Percentiles rank a stretch among this genome's conserved stretches.
Evolutionary conservation across 2,329 filamentous ascomycete species (phyloP).

Genomic region (Dryadomyces quercus-mongolicae): DNA sequence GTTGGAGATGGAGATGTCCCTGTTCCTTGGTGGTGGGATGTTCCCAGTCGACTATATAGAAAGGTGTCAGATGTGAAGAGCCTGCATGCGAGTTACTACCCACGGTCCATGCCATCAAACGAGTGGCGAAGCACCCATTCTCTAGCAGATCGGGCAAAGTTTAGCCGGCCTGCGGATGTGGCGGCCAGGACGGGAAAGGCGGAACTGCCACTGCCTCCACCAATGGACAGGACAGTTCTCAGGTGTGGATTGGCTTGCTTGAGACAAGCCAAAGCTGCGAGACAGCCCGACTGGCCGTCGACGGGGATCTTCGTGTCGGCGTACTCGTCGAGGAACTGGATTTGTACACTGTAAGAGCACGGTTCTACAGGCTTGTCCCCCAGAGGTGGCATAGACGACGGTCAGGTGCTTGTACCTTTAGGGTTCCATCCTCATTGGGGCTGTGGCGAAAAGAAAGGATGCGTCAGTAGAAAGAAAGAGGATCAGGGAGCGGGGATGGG

Average conservation of each 20-base stretch:
- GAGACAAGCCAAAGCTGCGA: slow-evolving; percentile 45
- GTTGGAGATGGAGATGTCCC: slow-evolving; percentile 43
- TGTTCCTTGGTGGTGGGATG: slow-evolving; percentile 42
- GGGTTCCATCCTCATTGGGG: slow-evolving; percentile 20
- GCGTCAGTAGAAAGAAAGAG: not conserved
- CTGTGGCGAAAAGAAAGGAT: slow-evolving; percentile 12
- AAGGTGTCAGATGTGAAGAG: not conserved
- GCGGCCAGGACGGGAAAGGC: slow-evolving; percentile 47
- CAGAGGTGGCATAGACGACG: too few relatives aligned
- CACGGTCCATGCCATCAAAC: slow-evolving; percentile 55
- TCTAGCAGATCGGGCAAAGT: slow-evolving; percentile 41
- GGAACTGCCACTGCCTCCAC: slow-evolving; percentile 50
- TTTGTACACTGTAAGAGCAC: not conserved
- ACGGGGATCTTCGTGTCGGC: slow-evolving; percentile 48
- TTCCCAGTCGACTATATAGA: slow-evolving; percentile 52
- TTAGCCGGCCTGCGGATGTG: slow-evolving; percentile 31
- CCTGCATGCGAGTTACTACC: slow-evolving; percentile 8
- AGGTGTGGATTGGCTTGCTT: slow-evolving; percentile 44
- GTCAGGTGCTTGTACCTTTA: slow-evolving; percentile 25
- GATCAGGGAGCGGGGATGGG: not conserved
- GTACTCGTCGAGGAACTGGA: slow-evolving; percentile 44
- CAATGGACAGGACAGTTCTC: slow-evolving; percentile 50
- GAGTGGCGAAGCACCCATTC: slow-evolving; percentile 42
- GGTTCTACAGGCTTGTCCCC: too few relatives aligned
- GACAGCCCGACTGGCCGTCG: slow-evolving; percentile 46